Base-by-base conservation (phyloP, 2,329 filamentous ascomycete genomes). In the Arachnopeziza araneosa region DNA sequence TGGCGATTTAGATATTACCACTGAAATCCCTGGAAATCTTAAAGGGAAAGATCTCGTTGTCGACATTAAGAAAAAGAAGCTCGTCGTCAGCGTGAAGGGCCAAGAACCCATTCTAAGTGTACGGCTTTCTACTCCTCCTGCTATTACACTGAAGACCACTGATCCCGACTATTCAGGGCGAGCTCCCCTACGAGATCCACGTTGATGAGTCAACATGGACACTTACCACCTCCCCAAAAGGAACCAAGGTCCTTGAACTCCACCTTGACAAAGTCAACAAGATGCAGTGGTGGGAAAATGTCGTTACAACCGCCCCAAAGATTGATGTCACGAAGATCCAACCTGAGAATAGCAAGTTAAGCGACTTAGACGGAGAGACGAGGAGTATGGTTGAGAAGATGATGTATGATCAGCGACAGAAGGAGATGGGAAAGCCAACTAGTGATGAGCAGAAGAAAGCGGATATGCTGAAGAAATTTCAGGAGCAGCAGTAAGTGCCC, bases 371-470 rank as follows among this genome's bases (percentile, higher is more conserved):
- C 72, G 95, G 95, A 63, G 90, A 96, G 81, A 99, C 95, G 57
- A 84, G 95, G 65, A 84, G 87, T 61, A 98, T 99, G 93, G 95
- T 99, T 52, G 95, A 99, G 85, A 99, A 99, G 85, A 99, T 99
- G 95, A 99, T 99, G 95, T 99, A 84, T 71, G 95, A 99, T 79
- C 95, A 99, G 81, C 83, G 90, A 67, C 93, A 98, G 79, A 99
- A 99, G 85, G 93, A 98, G 79, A 80, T 83, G 75, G 95, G 95
- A 4, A 83, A 89, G 75, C 91, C 92, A 53, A 92, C 88, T 14
- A 96, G 91, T 66, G 95, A 98, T 67, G 95, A 99, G 79, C 87
- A 96, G 82, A 91, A 93, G 81, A 98, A 98, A 83, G 77, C 86
- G 72, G 93, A 99, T 59, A 88, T 99, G 69, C 78, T 99, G 73